phyloP scores from a whole-genome alignment of 2,329 filamentous ascomycete genomes.

The Trichoderma gracile region DNA sequence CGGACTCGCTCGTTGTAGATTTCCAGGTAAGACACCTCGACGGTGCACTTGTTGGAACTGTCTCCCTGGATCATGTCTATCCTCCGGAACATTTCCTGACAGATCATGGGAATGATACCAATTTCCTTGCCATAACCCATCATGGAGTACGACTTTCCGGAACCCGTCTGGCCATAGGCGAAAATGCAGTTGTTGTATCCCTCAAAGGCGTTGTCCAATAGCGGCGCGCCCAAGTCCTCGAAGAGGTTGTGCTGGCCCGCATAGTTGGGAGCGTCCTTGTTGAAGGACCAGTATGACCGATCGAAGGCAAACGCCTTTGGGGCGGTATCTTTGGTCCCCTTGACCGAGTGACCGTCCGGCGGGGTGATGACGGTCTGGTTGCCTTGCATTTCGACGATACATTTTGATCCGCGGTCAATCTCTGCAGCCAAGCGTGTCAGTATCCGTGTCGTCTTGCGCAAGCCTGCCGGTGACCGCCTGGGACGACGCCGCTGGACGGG shows the following conservation, averaged over 20 bases:
- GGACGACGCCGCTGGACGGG: background rate
- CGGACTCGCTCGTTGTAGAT: slow-evolving; percentile 98
- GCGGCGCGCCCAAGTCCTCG: slow-evolving; percentile 80
- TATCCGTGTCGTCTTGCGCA: slow-evolving; percentile 10
- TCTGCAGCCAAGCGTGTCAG: slow-evolving; percentile 54
- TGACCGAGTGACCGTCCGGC: slow-evolving; percentile 63
- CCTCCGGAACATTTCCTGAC: slow-evolving; percentile 93
- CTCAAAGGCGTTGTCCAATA: slow-evolving; percentile 96
- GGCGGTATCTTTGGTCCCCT: slow-evolving; percentile 68
- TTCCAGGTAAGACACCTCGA: slow-evolving; percentile 97
- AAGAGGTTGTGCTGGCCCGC: slow-evolving; percentile 90
- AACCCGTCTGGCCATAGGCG: slow-evolving; percentile 96
- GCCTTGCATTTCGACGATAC: slow-evolving; percentile 95
- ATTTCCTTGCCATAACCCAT: slow-evolving; percentile 98
- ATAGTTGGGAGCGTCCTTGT: slow-evolving; percentile 76
- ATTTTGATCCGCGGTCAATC: slow-evolving; percentile 88
- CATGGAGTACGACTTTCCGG: slow-evolving; percentile 99
- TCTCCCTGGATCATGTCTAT: slow-evolving; percentile 72
- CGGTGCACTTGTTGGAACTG: slow-evolving; percentile 79
- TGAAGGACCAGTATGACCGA: slow-evolving; percentile 97
- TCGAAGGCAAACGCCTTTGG: slow-evolving; percentile 93
- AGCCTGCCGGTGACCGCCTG: background rate
- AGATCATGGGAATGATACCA: slow-evolving; percentile 95
- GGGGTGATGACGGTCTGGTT: slow-evolving; percentile 83
- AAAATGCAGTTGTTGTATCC: slow-evolving; percentile 99